phyloP scores from a whole-genome alignment of 164 flowering plant genomes.

The Malania oleifera region DNA sequence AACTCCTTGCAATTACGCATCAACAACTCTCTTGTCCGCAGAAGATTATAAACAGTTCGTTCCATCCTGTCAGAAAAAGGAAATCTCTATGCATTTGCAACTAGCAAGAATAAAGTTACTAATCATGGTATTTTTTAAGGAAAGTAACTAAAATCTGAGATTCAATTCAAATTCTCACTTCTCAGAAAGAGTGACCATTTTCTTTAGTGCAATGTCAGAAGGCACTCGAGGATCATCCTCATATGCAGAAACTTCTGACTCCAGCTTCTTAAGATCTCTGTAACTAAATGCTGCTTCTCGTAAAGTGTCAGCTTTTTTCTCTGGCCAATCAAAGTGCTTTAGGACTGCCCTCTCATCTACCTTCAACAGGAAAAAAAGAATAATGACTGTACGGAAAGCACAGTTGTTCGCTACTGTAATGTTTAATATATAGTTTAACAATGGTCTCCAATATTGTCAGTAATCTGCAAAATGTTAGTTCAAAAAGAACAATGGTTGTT shows the following conservation, averaged over 20 bases:
- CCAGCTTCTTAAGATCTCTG: conserved; percentile 80
- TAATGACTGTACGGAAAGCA: no score
- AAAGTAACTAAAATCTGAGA: not conserved
- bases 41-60: conserved; percentile 55
- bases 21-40: conserved; percentile 58
- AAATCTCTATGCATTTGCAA: not conserved
- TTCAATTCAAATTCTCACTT: conserved; percentile 43
- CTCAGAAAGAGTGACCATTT: conserved; percentile 78
- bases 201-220: conserved; percentile 73
- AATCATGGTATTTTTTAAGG: not conserved
- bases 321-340: conserved; percentile 97
- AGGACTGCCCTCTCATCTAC: conserved; percentile 97
- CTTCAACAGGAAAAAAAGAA: conserved; percentile 27
- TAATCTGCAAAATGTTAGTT: not conserved
- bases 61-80: conserved; percentile 57
- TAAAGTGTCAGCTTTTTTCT: conserved; percentile 85
- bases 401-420: no score
- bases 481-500: no score
- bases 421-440: no score
- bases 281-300: conserved; percentile 94
- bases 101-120: not conserved
- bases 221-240: conserved; percentile 67
- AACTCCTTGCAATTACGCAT: conserved; percentile 69
- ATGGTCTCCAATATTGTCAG: not conserved
- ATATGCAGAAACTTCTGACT: conserved; percentile 54